Evolutionary conservation across 495 filamentous ascomycete genomes (phyloP).

Genomic region (Penicillium tannophilum): DNA sequence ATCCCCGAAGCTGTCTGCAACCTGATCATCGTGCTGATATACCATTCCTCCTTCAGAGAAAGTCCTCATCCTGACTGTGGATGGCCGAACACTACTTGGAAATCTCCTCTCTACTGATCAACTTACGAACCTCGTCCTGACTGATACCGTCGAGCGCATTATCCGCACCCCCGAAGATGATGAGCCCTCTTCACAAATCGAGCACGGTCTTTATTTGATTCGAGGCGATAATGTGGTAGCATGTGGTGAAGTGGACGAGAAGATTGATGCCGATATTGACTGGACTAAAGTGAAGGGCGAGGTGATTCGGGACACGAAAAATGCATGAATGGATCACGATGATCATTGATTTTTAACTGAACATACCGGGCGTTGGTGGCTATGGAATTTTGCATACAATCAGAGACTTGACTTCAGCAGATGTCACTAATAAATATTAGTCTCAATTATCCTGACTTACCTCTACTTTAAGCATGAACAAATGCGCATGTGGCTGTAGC

Average conservation of each 20-base stretch:
- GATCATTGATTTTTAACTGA: constrained; percentile 14
- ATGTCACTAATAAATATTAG: too few relatives aligned
- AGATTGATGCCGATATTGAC: constrained; percentile 83
- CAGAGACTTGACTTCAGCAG: not conserved
- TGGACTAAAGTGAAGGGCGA: constrained; percentile 88
- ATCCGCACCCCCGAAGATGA: constrained; percentile 81
- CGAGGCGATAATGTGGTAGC: constrained; percentile 94
- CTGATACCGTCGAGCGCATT: constrained; percentile 82
- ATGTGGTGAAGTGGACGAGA: constrained; percentile 86
- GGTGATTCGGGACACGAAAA: constrained; percentile 82
- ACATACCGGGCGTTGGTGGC: constrained; percentile 6
- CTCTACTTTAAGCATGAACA: too few relatives aligned
- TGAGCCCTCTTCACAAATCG: constrained; percentile 77
- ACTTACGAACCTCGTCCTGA: constrained; percentile 88
- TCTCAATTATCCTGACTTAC: too few relatives aligned
- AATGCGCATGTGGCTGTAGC: too few relatives aligned
- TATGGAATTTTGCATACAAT: constrained; percentile 3
- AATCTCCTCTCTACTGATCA: constrained; percentile 86
- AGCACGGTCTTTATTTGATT: constrained; percentile 87
- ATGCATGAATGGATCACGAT: constrained; percentile 49
- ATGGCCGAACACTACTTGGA: constrained; percentile 86
- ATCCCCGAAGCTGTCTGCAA: not conserved
- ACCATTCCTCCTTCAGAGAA: constrained; percentile 60
- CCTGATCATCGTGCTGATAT: not conserved
- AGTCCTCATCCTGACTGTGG: constrained; percentile 87